Evolutionary conservation across 169 alveolate genomes (phyloP).

Genomic region (Eimeria necatrix): DNA sequence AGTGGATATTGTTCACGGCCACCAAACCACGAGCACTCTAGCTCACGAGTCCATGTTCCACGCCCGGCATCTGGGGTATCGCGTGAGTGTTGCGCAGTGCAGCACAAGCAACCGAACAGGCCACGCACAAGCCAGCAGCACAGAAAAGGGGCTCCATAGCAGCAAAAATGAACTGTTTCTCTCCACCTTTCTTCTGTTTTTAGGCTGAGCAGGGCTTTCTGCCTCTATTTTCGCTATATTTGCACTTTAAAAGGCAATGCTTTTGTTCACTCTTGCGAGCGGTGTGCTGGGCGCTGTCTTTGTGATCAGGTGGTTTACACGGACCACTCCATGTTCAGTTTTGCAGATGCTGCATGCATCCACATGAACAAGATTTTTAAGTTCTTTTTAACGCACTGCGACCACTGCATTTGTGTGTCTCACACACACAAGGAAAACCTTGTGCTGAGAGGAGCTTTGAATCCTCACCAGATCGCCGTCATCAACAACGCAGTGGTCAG

Average conservation of each 20-base stretch:
- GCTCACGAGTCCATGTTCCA: conserved; percentile 59
- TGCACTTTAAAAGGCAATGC: not conserved
- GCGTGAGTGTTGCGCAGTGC: not conserved
- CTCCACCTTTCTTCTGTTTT: too few species aligned
- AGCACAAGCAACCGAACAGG: too few species aligned
- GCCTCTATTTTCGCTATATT: too few species aligned
- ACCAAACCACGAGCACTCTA: conserved; percentile 87
- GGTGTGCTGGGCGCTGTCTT: not conserved
- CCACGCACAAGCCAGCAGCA: too few species aligned
- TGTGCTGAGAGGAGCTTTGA: conserved; percentile 95
- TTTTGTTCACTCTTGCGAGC: not conserved
- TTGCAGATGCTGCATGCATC: conserved; percentile 97
- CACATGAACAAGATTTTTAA: conserved; percentile 93
- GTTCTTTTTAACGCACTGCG: conserved; percentile 89
- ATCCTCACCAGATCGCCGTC: conserved; percentile 95
- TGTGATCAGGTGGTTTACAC: conserved; percentile 94
- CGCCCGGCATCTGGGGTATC: conserved; percentile 69
- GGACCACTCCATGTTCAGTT: conserved; percentile 99
- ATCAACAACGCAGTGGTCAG: conserved; percentile 93
- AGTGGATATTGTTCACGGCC: conserved; percentile 97
- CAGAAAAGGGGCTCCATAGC: too few species aligned
- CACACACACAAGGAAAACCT: conserved; percentile 96
- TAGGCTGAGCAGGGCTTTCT: too few species aligned
- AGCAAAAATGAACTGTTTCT: too few species aligned
- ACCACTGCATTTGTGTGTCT: conserved; percentile 94